These are phyloP conservation scores for Neckera pumila DNA, from an alignment of 225 moss, liverwort and hornwort species.

Conservation along the genomic window DNA sequence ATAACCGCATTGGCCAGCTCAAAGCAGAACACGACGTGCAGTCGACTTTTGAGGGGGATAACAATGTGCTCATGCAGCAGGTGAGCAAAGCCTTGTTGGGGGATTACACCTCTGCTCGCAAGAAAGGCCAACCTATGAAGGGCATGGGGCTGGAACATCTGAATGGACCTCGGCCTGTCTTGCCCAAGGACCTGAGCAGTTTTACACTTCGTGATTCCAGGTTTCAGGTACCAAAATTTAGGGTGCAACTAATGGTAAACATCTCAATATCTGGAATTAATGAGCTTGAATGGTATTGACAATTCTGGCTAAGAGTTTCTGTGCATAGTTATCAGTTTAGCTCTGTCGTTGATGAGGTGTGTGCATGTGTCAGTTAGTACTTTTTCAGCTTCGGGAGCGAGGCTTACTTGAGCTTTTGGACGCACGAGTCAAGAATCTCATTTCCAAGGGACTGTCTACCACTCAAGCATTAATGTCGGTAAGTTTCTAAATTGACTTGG, in stretches of 20 bases:
- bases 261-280: neutral
- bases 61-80: slow-evolving; percentile 97
- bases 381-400: slow-evolving; percentile 33
- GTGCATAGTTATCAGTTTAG: neutral
- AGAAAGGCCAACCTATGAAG: slow-evolving; percentile 38
- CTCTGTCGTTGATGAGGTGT: neutral
- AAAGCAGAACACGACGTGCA: slow-evolving; percentile 90
- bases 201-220: slow-evolving; percentile 33
- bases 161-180: slow-evolving; percentile 27
- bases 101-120: slow-evolving; percentile 36
- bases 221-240: slow-evolving; percentile 46
- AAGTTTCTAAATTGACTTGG: neutral
- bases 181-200: slow-evolving; percentile 24
- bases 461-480: slow-evolving; percentile 21
- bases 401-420: slow-evolving; percentile 28
- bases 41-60: slow-evolving; percentile 91
- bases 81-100: slow-evolving; percentile 80
- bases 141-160: slow-evolving; percentile 73
- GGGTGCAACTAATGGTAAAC: neutral
- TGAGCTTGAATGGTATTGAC: neutral
- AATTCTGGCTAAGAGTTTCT: neutral
- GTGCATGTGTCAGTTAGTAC: neutral
- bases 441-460: slow-evolving; percentile 2
- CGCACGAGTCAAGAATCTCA: slow-evolving; percentile 4
- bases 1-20: slow-evolving; percentile 64